Conservation (phyloP, 371 early-diverging fungal species). For the Mortierella sp. region DNA sequence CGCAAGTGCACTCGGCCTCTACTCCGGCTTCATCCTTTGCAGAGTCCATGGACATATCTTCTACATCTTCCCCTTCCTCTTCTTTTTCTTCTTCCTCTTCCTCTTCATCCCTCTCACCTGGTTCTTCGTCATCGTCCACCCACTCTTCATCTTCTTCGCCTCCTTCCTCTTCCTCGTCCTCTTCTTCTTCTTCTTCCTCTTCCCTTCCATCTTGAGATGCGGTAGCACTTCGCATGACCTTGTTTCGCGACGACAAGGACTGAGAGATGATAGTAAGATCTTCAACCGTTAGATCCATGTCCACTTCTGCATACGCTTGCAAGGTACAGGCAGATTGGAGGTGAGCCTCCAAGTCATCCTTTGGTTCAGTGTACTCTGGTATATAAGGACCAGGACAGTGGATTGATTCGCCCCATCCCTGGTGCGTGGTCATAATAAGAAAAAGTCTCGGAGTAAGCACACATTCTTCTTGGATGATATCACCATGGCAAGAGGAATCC, state of each 20-base stretch:
- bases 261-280: not conserved
- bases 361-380: not conserved
- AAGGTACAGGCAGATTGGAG: conserved; percentile 12
- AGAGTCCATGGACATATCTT: not conserved
- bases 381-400: conserved; percentile 9
- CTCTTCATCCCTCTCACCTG: too few relatives aligned
- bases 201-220: too few relatives aligned
- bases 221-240: too few relatives aligned
- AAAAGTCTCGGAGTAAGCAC: not conserved
- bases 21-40: not conserved
- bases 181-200: too few relatives aligned
- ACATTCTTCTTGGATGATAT: too few relatives aligned
- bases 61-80: not conserved
- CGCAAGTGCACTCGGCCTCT: conserved; percentile 7
- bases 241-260: too few relatives aligned
- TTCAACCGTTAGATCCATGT: not conserved
- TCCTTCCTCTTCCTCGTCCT: not conserved
- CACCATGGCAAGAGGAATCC: too few relatives aligned
- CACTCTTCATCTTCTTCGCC: not conserved
- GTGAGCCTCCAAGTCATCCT: conserved; percentile 2
- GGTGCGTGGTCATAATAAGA: not conserved
- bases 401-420: conserved; percentile 30
- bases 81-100: too few relatives aligned
- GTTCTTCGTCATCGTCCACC: too few relatives aligned
- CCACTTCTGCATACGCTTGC: not conserved